Conservation (phyloP, 2,329 filamentous ascomycete genomes). For the Ophiobolus disseminans region DNA sequence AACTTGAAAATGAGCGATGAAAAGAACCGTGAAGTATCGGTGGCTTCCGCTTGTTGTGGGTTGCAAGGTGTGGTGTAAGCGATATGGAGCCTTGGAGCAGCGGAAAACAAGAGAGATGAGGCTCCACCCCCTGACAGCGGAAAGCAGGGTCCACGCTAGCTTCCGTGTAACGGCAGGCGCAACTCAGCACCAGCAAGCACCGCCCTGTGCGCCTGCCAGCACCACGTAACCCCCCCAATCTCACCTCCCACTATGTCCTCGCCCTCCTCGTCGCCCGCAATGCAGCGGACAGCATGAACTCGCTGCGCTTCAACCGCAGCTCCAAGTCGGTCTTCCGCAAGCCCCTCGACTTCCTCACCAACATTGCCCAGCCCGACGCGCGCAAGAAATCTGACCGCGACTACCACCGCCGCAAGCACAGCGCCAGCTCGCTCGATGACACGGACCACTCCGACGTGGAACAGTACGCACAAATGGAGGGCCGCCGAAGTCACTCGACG, state of each 20-base stretch:
- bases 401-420: constrained; percentile 41
- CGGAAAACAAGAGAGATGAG: neutral
- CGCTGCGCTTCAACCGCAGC: constrained; percentile 42
- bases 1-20: too few relatives aligned
- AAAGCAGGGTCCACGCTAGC: neutral
- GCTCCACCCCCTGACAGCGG: neutral
- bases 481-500: constrained; percentile 32
- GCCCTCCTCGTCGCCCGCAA: constrained; percentile 30
- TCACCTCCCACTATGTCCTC: constrained; percentile 18
- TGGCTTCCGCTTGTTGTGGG: too few relatives aligned
- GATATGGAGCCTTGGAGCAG: too few relatives aligned
- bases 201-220: constrained; percentile 26
- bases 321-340: constrained; percentile 41
- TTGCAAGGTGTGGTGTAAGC: too few relatives aligned
- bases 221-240: neutral
- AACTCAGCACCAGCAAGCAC: constrained; percentile 10
- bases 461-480: constrained; percentile 41
- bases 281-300: constrained; percentile 42
- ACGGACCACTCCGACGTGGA: constrained; percentile 46
- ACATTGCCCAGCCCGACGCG: constrained; percentile 28
- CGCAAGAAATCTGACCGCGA: constrained; percentile 23
- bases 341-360: constrained; percentile 47
- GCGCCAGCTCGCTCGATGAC: constrained; percentile 47
- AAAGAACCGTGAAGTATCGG: too few relatives aligned
- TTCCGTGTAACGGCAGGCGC: neutral